Percentiles rank a stretch among this genome's conserved stretches.
These are phyloP conservation scores for Metarhizium brunneum DNA, from an alignment of 2,329 filamentous ascomycete genomes.

Conservation along the genomic window DNA sequence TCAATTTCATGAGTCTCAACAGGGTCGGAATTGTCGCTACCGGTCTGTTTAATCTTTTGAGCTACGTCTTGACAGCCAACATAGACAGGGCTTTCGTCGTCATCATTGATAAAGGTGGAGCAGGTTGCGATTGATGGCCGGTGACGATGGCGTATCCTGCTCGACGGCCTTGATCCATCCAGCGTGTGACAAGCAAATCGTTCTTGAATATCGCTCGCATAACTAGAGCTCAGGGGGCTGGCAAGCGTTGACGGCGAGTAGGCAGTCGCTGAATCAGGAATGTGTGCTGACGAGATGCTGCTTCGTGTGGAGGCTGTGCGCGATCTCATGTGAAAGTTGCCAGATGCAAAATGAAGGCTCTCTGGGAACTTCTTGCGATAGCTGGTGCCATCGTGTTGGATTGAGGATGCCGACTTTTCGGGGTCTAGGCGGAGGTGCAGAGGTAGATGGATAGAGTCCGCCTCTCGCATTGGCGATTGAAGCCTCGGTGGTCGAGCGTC, in stretches of 20 bases:
- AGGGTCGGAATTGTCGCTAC: neutral
- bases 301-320: conserved; percentile 28
- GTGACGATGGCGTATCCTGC: conserved; percentile 23
- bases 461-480: conserved; percentile 2
- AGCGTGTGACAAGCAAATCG: conserved; percentile 18
- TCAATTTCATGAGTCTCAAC: neutral
- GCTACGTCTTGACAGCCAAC: conserved; percentile 16
- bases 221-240: conserved; percentile 26
- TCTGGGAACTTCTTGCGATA: conserved; percentile 19
- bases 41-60: neutral
- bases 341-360: conserved; percentile 18
- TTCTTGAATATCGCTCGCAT: conserved; percentile 24
- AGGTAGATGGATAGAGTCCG: conserved; percentile 2
- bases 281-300: conserved; percentile 26
- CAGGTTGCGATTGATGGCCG: conserved; percentile 25
- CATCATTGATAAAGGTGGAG: conserved; percentile 28
- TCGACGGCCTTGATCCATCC: conserved; percentile 15
- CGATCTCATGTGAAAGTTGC: conserved; percentile 21
- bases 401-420: conserved; percentile 6
- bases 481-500: conserved; percentile 6
- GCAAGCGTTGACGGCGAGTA: conserved; percentile 25
- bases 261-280: conserved; percentile 29
- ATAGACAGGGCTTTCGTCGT: conserved; percentile 19
- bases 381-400: neutral
- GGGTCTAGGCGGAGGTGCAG: conserved; percentile 7